Conservation (phyloP, 1,139 yeast genomes). For the Casaregolazyma suthepensis region DNA sequence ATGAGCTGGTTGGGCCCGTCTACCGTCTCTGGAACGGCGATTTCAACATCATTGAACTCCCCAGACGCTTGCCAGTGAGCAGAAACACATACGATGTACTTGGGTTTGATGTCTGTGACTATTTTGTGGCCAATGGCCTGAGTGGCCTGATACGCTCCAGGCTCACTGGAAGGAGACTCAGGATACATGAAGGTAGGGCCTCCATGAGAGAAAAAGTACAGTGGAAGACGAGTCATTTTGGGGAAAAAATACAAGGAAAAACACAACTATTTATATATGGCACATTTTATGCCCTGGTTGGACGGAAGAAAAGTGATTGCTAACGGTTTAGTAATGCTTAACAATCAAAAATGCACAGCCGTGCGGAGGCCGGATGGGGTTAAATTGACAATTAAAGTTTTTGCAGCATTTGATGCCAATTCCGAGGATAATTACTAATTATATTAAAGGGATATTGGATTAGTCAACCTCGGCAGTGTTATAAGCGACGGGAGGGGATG, state of each 20-base stretch:
- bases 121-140: slow-evolving; percentile 47
- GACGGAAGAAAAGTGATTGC: too few species aligned
- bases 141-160: slow-evolving; percentile 55
- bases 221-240: slow-evolving; percentile 35
- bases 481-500: too few species aligned
- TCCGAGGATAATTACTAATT: background rate
- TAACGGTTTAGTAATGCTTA: background rate
- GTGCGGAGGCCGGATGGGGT: background rate
- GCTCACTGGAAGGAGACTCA: slow-evolving; percentile 45
- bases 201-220: slow-evolving; percentile 68
- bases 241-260: background rate
- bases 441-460: background rate
- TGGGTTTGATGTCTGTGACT: slow-evolving; percentile 47
- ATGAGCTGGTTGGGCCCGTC: slow-evolving; percentile 36
- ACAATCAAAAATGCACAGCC: background rate
- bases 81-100: slow-evolving; percentile 57
- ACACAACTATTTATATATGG: background rate
- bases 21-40: slow-evolving; percentile 38
- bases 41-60: slow-evolving; percentile 37
- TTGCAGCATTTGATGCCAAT: background rate
- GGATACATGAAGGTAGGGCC: slow-evolving; percentile 68
- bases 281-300: background rate
- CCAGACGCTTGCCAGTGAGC: slow-evolving; percentile 67
- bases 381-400: background rate
- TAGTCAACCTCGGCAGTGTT: too few species aligned